A percentile compares a stretch with the other conserved stretches of the same genome.
Evolutionary conservation across 2,329 filamentous ascomycete genomes (phyloP).

Genomic region (Knufia petricola): DNA sequence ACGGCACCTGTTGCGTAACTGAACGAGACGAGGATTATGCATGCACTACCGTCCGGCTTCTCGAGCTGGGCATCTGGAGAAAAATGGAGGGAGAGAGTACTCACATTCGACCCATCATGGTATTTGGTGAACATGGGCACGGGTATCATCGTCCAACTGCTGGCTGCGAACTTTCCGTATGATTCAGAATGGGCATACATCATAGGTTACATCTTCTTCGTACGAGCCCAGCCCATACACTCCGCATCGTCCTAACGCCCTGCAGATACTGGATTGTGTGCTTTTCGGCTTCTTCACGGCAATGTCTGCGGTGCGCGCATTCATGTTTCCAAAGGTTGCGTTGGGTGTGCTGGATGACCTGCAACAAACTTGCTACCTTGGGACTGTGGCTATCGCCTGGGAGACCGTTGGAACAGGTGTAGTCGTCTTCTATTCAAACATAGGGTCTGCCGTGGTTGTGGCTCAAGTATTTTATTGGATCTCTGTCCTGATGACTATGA

Average conservation of each 20-base stretch:
- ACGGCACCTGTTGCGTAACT: background rate
- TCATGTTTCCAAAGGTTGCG: constrained; percentile 15
- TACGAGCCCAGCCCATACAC: constrained; percentile 6
- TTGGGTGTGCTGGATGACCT: constrained; percentile 20
- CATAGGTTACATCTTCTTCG: constrained; percentile 22
- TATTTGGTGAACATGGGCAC: constrained; percentile 22
- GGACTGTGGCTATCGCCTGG: constrained; percentile 20
- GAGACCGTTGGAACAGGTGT: constrained; percentile 23
- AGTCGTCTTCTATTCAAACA: constrained; percentile 21
- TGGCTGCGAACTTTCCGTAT: constrained; percentile 20
- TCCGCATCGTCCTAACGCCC: no score
- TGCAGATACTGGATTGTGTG: constrained; percentile 14
- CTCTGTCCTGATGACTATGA: constrained; percentile 14
- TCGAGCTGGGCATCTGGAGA: constrained; percentile 3
- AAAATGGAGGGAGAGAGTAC: constrained; percentile 13
- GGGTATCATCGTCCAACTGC: constrained; percentile 12
- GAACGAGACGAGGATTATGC: background rate
- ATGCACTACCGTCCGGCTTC: background rate
- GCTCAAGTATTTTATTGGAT: constrained; percentile 23
- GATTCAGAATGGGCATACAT: constrained; percentile 16
- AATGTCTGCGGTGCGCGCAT: constrained; percentile 14
- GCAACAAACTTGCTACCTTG: constrained; percentile 20
- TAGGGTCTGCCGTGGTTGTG: constrained; percentile 15
- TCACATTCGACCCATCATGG: constrained; percentile 22
- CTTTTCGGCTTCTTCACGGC: constrained; percentile 20